phyloP scores from a whole-genome alignment of 2,329 filamentous ascomycete genomes.

The Huntiella omanensis region DNA sequence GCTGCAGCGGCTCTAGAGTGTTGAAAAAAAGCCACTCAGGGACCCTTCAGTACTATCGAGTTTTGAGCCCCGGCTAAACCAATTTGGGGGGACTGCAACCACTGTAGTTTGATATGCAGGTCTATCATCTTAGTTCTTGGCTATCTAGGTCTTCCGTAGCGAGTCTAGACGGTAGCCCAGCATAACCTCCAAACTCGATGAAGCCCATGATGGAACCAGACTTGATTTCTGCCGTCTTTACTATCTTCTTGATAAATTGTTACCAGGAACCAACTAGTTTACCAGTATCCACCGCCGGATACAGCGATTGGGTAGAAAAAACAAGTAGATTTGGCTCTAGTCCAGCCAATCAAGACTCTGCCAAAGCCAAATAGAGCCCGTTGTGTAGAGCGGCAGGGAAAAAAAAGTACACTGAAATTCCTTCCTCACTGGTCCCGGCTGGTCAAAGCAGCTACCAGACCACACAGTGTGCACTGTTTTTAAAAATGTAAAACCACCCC shows the following conservation, averaged over 20 bases:
- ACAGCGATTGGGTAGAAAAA: background rate
- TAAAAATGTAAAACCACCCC: conserved; percentile 10
- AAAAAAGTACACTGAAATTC: conserved; percentile 2
- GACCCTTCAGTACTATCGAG: too few species aligned
- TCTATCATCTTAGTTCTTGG: too few species aligned
- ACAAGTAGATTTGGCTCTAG: background rate
- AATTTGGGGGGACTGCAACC: background rate
- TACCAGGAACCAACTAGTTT: too few species aligned
- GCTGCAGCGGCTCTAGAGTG: too few species aligned
- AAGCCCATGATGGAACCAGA: too few species aligned
- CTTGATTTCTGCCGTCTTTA: too few species aligned
- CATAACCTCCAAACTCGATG: too few species aligned
- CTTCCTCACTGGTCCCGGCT: conserved; percentile 4
- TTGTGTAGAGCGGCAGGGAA: background rate
- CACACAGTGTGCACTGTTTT: conserved; percentile 12
- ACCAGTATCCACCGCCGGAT: background rate
- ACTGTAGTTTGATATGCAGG: background rate
- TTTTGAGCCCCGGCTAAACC: too few species aligned
- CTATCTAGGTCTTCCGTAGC: too few species aligned
- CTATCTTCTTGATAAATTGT: too few species aligned
- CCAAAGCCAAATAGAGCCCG: background rate
- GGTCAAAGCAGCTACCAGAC: conserved; percentile 5
- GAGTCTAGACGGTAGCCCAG: too few species aligned
- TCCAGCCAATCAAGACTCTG: conserved; percentile 3
- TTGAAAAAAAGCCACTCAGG: too few species aligned